These are phyloP conservation scores for Diaporthe sp. DNA, from an alignment of 2,329 filamentous ascomycete species.

Conservation along the genomic window DNA sequence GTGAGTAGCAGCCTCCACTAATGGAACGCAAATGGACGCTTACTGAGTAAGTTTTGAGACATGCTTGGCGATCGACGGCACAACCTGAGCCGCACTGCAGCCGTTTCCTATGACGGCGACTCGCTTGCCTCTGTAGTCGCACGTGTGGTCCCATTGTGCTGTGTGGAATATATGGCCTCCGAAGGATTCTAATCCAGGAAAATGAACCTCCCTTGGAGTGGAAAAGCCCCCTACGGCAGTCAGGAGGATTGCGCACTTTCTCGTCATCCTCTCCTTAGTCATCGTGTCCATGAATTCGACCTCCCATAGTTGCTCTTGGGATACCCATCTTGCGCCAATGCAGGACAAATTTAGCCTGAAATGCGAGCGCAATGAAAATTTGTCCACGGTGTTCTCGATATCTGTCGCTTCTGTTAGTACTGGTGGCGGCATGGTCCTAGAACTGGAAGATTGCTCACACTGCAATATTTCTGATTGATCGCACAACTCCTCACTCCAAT, in stretches of 20 bases:
- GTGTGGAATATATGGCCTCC: slow-evolving; percentile 53
- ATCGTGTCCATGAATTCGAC: not conserved
- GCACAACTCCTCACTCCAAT: slow-evolving; percentile 17
- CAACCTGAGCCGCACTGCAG: slow-evolving; percentile 54
- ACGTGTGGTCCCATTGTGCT: slow-evolving; percentile 51
- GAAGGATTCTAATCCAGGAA: slow-evolving; percentile 43
- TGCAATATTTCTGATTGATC: not conserved
- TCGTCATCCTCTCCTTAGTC: not conserved
- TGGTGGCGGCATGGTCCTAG: not conserved
- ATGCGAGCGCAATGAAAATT: not conserved
- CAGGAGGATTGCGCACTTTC: not conserved
- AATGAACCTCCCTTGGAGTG: not conserved
- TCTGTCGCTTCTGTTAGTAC: not conserved
- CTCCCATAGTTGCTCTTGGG: not conserved
- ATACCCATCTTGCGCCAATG: not conserved
- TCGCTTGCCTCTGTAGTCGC: slow-evolving; percentile 49
- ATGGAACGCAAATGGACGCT: too few relatives aligned
- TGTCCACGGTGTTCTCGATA: slow-evolving; percentile 1
- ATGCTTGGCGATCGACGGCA: slow-evolving; percentile 50
- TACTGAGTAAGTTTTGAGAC: slow-evolving; percentile 41
- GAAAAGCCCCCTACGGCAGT: slow-evolving; percentile 1
- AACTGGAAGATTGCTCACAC: not conserved
- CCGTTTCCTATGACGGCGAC: slow-evolving; percentile 56
- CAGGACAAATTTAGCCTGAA: not conserved
- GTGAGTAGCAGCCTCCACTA: not conserved